phyloP scores from a whole-genome alignment of 2,329 filamentous ascomycete species.

The Ophiostoma ips region DNA sequence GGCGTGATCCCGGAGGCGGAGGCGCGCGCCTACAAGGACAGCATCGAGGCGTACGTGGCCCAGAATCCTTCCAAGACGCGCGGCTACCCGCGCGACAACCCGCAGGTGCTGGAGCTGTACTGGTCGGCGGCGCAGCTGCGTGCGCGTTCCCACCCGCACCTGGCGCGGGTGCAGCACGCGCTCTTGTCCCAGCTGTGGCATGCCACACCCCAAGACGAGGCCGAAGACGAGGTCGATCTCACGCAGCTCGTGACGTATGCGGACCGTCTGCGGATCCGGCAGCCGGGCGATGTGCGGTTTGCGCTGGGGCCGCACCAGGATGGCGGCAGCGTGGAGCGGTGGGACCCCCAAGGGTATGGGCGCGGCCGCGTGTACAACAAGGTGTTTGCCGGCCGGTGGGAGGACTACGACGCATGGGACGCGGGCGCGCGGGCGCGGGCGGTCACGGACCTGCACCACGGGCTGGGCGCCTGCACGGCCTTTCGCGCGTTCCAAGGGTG shows the following conservation, averaged over 20 bases:
- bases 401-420: conserved; percentile 73
- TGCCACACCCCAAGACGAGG: conserved; percentile 20
- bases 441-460: conserved; percentile 63
- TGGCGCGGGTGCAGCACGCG: conserved; percentile 45
- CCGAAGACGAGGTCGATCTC: conserved; percentile 7
- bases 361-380: conserved; percentile 54
- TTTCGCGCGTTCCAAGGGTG: conserved; percentile 87
- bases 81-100: conserved; percentile 53
- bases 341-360: conserved; percentile 58
- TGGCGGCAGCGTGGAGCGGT: conserved; percentile 60
- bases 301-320: conserved; percentile 62
- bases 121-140: conserved; percentile 57
- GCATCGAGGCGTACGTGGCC: conserved; percentile 49
- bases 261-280: conserved; percentile 57
- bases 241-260: conserved; percentile 50
- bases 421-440: conserved; percentile 53
- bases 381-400: conserved; percentile 65
- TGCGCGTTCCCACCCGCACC: conserved; percentile 50
- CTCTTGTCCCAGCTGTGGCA: conserved; percentile 49
- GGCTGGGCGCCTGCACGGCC: conserved; percentile 68
- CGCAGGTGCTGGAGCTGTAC: conserved; percentile 53
- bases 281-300: conserved; percentile 56
- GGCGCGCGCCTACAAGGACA: conserved; percentile 50
- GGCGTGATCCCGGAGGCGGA: conserved; percentile 50
- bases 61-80: conserved; percentile 41